phyloP scores from a whole-genome alignment of 2,329 filamentous ascomycete genomes.

The Diaporthe citri region DNA sequence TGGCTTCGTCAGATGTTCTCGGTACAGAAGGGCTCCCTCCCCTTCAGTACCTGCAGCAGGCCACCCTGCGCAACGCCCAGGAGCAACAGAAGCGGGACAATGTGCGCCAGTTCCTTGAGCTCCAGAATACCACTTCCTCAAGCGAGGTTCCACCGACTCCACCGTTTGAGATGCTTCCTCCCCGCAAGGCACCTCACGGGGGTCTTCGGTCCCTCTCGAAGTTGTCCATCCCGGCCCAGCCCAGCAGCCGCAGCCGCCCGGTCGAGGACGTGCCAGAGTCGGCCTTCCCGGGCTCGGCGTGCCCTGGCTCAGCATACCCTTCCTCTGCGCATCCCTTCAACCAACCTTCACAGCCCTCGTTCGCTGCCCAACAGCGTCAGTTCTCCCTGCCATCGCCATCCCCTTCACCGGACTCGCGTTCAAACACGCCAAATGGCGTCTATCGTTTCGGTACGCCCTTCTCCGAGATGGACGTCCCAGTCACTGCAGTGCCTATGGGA shows the following conservation, averaged over 20 bases:
- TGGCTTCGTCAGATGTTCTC: constrained; percentile 91
- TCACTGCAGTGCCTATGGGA: constrained; percentile 78
- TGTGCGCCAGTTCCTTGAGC: constrained; percentile 89
- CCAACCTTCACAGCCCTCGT: constrained; percentile 32
- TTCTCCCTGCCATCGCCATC: constrained; percentile 42
- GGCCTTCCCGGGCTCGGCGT: constrained; percentile 49
- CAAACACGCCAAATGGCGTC: constrained; percentile 65
- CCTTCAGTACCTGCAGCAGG: constrained; percentile 79
- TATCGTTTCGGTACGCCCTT: constrained; percentile 89
- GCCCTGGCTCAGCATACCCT: constrained; percentile 42
- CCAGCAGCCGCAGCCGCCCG: constrained; percentile 41
- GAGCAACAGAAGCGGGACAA: constrained; percentile 89
- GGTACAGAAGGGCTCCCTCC: constrained; percentile 75
- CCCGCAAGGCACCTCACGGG: constrained; percentile 60
- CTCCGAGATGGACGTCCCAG: constrained; percentile 89
- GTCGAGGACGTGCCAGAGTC: constrained; percentile 43
- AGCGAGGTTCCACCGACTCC: constrained; percentile 76
- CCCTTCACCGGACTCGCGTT: constrained; percentile 62
- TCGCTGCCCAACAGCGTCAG: constrained; percentile 37
- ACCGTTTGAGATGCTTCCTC: constrained; percentile 74
- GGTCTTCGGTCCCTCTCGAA: constrained; percentile 72
- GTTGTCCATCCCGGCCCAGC: constrained; percentile 67
- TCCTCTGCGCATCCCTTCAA: constrained; percentile 36
- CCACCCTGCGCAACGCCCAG: constrained; percentile 76
- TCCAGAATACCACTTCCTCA: constrained; percentile 72